A percentile compares a stretch with the other conserved stretches of the same genome.
phyloP scores from a whole-genome alignment of 306 rosid genomes.

The Myrica gale region DNA sequence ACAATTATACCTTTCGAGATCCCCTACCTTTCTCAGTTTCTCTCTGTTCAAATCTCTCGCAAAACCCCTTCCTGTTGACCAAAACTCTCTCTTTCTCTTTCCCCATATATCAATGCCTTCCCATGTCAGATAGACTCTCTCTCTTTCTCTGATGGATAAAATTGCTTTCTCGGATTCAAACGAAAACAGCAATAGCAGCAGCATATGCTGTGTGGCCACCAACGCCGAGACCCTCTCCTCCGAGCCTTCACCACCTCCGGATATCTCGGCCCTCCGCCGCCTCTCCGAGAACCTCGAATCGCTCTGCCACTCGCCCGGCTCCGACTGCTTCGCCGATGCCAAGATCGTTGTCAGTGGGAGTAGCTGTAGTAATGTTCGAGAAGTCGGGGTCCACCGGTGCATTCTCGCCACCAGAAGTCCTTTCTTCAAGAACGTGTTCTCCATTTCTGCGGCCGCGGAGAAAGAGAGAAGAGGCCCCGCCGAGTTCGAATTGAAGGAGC shows the following conservation, averaged over 20 bases:
- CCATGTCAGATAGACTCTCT: neutral
- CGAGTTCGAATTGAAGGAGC: constrained; percentile 42
- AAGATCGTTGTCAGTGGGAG: constrained; percentile 21
- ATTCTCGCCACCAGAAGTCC: constrained; percentile 48
- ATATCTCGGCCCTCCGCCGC: constrained; percentile 26
- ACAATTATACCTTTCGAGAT: too few relatives aligned
- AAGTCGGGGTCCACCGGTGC: constrained; percentile 54
- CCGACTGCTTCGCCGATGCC: constrained; percentile 48
- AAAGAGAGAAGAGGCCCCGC: neutral
- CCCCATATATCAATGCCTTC: neutral
- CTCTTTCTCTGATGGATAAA: constrained; percentile 28
- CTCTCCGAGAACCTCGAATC: constrained; percentile 49
- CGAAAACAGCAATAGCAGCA: constrained; percentile 41
- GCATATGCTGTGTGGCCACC: constrained; percentile 18
- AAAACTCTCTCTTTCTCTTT: neutral
- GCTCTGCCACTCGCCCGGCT: constrained; percentile 24
- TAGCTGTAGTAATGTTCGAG: constrained; percentile 11
- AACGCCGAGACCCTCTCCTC: constrained; percentile 7
- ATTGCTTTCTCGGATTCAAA: constrained; percentile 35
- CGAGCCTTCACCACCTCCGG: constrained; percentile 25
- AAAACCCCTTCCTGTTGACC: neutral
- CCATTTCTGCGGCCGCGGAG: constrained; percentile 8
- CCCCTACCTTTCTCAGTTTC: neutral
- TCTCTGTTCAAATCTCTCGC: neutral
- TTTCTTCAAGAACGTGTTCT: constrained; percentile 41